Evolutionary conservation across 2,329 filamentous ascomycete species (phyloP).

Genomic region (Aspergillus sp.): DNA sequence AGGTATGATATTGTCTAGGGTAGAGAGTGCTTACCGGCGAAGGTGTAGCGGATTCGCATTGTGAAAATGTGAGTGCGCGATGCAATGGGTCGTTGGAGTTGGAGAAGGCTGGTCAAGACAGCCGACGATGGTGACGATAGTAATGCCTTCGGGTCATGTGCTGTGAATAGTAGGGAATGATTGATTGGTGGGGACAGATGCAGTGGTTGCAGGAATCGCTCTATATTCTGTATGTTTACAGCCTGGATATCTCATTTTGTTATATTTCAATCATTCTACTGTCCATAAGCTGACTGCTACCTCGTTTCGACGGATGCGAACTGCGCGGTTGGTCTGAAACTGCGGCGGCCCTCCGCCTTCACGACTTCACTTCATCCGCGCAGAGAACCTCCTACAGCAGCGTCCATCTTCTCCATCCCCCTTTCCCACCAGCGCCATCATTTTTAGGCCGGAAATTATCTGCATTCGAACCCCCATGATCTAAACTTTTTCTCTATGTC

Average conservation of each 20-base stretch:
- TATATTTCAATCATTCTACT: background rate
- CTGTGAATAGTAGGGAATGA: background rate
- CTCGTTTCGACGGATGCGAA: constrained; percentile 8
- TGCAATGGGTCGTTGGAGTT: constrained; percentile 8
- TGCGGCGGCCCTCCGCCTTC: constrained; percentile 26
- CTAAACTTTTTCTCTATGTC: constrained; percentile 22
- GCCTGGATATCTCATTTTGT: background rate
- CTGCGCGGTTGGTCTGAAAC: constrained; percentile 27
- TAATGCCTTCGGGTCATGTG: background rate
- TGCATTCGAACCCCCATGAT: constrained; percentile 13
- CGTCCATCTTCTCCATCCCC: constrained; percentile 34
- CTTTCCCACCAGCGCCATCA: constrained; percentile 26
- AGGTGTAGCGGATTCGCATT: constrained; percentile 83
- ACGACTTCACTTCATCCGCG: constrained; percentile 35
- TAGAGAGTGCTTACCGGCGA: constrained; percentile 61
- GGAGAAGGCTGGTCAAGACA: constrained; percentile 2
- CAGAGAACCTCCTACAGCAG: constrained; percentile 36
- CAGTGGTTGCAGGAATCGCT: too few species aligned
- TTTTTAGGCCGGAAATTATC: constrained; percentile 24
- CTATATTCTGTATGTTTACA: too few species aligned
- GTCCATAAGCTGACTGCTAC: background rate
- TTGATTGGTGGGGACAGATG: too few species aligned
- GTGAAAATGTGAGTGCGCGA: constrained; percentile 11
- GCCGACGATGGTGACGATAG: background rate
- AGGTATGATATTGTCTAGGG: background rate